Evolutionary conservation across 768 basidiomycete genomes (phyloP).

Genomic region (Amanita rubescens): DNA sequence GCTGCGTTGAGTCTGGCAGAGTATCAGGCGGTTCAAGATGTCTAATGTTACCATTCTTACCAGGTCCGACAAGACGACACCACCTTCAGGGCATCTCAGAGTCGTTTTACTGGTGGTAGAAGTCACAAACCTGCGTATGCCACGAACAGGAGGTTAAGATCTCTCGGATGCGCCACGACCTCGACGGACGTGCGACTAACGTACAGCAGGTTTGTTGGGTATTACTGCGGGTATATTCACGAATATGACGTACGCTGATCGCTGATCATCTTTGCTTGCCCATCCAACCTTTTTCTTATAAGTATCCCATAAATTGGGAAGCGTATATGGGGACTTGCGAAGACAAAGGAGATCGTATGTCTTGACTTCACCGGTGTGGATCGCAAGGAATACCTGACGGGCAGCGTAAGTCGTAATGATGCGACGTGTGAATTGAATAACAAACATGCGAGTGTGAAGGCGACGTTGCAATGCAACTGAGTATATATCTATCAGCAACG

Average conservation of each 20-base stretch:
- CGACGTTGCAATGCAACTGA: constrained; percentile 53
- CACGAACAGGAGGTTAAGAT: constrained; percentile 64
- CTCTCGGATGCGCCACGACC: constrained; percentile 59
- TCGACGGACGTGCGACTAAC: constrained; percentile 49
- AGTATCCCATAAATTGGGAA: constrained; percentile 71
- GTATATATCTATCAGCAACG: constrained; percentile 1
- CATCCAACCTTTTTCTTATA: constrained; percentile 52
- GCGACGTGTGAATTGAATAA: constrained; percentile 4
- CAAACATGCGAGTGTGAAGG: constrained; percentile 69
- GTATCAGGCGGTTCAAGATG: not conserved
- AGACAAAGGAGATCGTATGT: constrained; percentile 73
- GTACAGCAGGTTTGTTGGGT: constrained; percentile 7
- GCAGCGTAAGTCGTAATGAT: not conserved
- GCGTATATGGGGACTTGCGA: constrained; percentile 54
- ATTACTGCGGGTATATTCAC: not conserved
- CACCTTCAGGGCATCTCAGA: constrained; percentile 33
- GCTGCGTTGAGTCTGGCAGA: constrained; percentile 35
- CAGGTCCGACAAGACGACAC: constrained; percentile 52
- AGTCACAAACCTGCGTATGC: constrained; percentile 59
- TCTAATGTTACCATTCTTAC: constrained; percentile 24
- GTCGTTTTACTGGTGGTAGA: not conserved
- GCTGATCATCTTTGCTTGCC: constrained; percentile 26
- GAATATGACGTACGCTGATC: constrained; percentile 25
- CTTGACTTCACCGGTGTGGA: constrained; percentile 51
- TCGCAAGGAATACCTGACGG: constrained; percentile 38